Evolutionary conservation across 805 yeast genomes (phyloP), one percentile per base, ranked within the genome.

Genomic region (Schizosaccharomyces osmophilus): DNA sequence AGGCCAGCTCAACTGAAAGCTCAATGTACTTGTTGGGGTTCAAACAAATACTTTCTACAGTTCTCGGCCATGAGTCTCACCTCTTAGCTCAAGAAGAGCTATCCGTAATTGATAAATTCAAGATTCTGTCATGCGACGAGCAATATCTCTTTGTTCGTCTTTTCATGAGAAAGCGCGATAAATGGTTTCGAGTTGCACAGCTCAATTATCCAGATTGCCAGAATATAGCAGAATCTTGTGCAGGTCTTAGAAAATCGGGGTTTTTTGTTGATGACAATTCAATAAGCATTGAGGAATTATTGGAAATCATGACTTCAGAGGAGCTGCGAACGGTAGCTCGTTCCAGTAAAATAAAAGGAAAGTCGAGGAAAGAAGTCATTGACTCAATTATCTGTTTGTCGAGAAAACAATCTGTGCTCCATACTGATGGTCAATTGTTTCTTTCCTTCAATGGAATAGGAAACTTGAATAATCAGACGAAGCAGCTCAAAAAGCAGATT

Each of bases 111-210:
- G 62, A 65, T 8, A 19, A 42, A 19, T 65, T 65, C 57, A 41
- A 55, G 36, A 41, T 22, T 5, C 61, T 65, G 2, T 48, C 59
- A 22, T 64, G 58, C 13, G 64, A 63, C n/a, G 36, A 63, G 22
- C 60, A 62, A 48, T 63, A 62, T 24, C 62, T 65, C 4, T 65
- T 62, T 45, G 66, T 62, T 9, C 42, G 67, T 11, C 61, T 65
- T 8, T 64, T 64, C 55, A 55, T 65, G 54, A 58, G 67, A 8
- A 62, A 62, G 24, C 51, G 63, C 22, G 54, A 60, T 24, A 43
- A 59, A 24, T 65, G 67, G 67, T 55, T 65, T 19, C 61, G 67
- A 11, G 22, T 61, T 13, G 15, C 36, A 15, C 26, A 48, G n/a
- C 54, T 64, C 13, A 57, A 8, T 32, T 48, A 55, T 54, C 26